Percentiles rank a stretch among this genome's conserved stretches.
These are phyloP conservation scores for Nymphaea colorata DNA, from an alignment of 164 flowering plant species.

Conservation along the genomic window DNA sequence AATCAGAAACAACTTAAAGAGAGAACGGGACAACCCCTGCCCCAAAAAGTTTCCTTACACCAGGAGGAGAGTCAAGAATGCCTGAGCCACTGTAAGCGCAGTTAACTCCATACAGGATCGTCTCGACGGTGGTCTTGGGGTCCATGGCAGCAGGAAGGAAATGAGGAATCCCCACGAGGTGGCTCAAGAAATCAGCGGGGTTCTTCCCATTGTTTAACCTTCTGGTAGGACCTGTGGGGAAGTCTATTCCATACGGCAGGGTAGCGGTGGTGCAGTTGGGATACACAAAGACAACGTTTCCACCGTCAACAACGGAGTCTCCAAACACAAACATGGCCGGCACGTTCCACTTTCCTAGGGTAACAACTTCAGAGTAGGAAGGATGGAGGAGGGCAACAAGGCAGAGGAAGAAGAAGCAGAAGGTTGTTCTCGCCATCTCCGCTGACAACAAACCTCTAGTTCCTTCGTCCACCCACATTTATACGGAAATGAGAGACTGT, in stretches of 20 bases:
- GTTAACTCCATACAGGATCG: background rate
- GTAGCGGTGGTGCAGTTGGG: constrained; percentile 28
- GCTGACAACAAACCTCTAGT: too few species aligned
- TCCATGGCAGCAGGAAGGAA: constrained; percentile 1
- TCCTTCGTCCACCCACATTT: too few species aligned
- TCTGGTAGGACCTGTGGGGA: constrained; percentile 28
- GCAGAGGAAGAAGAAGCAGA: background rate
- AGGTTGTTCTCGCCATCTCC: background rate
- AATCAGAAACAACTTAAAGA: too few species aligned
- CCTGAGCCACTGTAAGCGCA: constrained; percentile 9
- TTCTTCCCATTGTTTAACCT: constrained; percentile 51
- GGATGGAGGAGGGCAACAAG: background rate
- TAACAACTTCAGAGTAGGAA: background rate
- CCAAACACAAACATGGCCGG: constrained; percentile 4
- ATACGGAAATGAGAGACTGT: too few species aligned
- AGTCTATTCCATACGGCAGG: constrained; percentile 34
- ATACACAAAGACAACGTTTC: constrained; percentile 10
- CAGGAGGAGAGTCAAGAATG: constrained; percentile 2
- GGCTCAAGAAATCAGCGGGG: constrained; percentile 39
- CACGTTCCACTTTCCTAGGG: background rate
- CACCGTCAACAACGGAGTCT: constrained; percentile 4
- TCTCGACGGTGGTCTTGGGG: background rate
- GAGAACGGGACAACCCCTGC: too few species aligned
- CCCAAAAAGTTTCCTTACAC: background rate
- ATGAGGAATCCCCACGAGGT: background rate